Base-by-base conservation (phyloP, 2,329 filamentous ascomycete species). In the Leptographium lundbergii region DNA sequence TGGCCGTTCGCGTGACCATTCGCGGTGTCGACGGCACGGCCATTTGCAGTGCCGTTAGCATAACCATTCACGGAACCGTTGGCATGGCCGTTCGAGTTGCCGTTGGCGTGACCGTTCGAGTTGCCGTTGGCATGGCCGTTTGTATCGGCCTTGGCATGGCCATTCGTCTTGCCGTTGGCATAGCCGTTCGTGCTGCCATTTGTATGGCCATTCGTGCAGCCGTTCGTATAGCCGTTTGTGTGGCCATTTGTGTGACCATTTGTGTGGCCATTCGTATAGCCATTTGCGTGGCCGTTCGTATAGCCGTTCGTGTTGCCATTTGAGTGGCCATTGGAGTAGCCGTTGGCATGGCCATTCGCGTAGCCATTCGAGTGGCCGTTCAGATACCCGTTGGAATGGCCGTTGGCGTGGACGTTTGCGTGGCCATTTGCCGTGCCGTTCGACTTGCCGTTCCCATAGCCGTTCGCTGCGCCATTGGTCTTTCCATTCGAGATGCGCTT, bases 1-100 rank as follows among this genome's bases (percentile, higher is more conserved):
- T 67, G 71, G 54, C 74, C 73, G n/a, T n/a, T n/a, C n/a, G n/a
- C n/a, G n/a, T 61, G 54, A 2, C 63, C 63, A n/a, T 64, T 67
- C 42, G 29, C 9, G 6, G 19, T 4, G 9, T n/a, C 45, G 11
- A 25, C 27, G 1, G 22, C 22, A 22, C 22, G n/a, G 11, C 42
- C 42, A 13, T 50, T 25, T 47, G 42, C 63, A 24, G 32, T 63
- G 65, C 50, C 27, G 51, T 61, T 60, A 19, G 50, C 60, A 7
- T 60, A 27, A n/a, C 60, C 61, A 27, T 65, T 66, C 61, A 52
- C 6, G 47, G n/a, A n/a, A n/a, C n/a, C n/a, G 9, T 9, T 34
- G 32, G 32, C 32, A 34, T 61, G 54, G 2, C 63, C 63, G n/a
- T 64, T 67, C 42, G 29, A 17, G 10, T 4, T 13, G 13, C 47